phyloP scores from a whole-genome alignment of 1,284 basidiomycete genomes.

The Ustilago sp. region DNA sequence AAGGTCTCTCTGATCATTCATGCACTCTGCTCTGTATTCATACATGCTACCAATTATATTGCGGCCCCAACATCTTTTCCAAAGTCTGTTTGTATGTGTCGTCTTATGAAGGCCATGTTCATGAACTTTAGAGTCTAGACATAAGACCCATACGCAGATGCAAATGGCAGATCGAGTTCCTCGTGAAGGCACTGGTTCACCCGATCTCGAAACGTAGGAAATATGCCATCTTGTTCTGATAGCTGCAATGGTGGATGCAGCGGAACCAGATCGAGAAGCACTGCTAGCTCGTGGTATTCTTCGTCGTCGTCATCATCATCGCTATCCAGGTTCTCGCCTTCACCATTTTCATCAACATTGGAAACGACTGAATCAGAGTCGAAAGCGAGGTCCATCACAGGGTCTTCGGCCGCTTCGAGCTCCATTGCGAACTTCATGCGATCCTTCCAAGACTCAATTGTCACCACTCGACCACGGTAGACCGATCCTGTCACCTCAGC shows the following conservation, averaged over 20 bases:
- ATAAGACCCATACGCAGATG: conserved; percentile 8
- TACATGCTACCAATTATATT: neutral
- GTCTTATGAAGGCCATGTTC: neutral
- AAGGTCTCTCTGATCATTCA: conserved; percentile 1
- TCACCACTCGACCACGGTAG: neutral
- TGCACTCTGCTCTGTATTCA: conserved; percentile 5
- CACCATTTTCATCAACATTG: neutral
- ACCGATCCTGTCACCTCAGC: neutral
- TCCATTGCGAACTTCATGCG: neutral
- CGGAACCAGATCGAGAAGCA: conserved; percentile 1
- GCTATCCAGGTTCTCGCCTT: neutral
- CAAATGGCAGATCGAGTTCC: neutral
- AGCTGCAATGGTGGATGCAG: neutral
- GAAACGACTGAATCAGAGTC: neutral
- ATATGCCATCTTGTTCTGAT: neutral
- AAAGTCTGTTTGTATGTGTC: neutral
- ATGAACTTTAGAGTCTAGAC: neutral
- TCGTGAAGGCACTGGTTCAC: conserved; percentile 2
- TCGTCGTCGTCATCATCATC: neutral
- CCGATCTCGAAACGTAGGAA: neutral
- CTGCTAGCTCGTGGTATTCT: neutral
- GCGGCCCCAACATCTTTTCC: neutral
- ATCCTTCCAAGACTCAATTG: neutral
- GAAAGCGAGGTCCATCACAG: neutral
- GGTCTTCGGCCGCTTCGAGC: neutral